Conservation (phyloP, 495 filamentous ascomycete species). For the Tuber aestivum region DNA sequence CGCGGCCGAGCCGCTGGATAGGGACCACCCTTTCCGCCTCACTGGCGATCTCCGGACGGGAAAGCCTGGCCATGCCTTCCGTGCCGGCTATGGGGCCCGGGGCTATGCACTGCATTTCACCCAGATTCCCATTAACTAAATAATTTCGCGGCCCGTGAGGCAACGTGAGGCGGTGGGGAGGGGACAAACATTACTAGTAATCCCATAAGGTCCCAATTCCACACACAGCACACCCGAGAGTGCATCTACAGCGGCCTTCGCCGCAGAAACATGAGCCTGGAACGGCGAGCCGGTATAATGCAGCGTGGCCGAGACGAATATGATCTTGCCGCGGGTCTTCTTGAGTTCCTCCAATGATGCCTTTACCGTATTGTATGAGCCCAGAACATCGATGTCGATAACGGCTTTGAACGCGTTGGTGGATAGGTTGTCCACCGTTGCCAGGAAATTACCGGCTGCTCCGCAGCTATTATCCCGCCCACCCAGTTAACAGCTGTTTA, state of each 20-base stretch:
- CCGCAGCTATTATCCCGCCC: constrained; percentile 58
- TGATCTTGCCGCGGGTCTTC: constrained; percentile 72
- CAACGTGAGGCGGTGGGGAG: background rate
- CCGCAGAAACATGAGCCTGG: constrained; percentile 78
- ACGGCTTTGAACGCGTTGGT: constrained; percentile 91
- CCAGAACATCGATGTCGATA: constrained; percentile 91
- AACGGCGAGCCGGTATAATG: constrained; percentile 80
- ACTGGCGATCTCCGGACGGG: constrained; percentile 43
- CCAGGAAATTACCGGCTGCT: constrained; percentile 93
- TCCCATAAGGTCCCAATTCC: constrained; percentile 78
- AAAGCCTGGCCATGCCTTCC: constrained; percentile 55
- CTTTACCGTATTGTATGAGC: constrained; percentile 91
- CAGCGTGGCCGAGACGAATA: constrained; percentile 82
- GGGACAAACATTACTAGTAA: constrained; percentile 79
- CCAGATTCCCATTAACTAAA: constrained; percentile 44
- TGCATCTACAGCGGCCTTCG: constrained; percentile 86
- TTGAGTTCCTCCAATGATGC: constrained; percentile 75
- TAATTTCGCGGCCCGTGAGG: constrained; percentile 40
- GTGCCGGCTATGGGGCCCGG: constrained; percentile 48
- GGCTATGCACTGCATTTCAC: constrained; percentile 24
- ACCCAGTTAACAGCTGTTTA: constrained; percentile 11
- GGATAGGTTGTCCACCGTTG: constrained; percentile 72
- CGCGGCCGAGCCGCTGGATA: constrained; percentile 65
- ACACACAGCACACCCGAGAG: constrained; percentile 67
- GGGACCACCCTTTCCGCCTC: constrained; percentile 50